Base-by-base conservation (phyloP, 768 basidiomycete genomes). In the Glaciozyma antarctica region DNA sequence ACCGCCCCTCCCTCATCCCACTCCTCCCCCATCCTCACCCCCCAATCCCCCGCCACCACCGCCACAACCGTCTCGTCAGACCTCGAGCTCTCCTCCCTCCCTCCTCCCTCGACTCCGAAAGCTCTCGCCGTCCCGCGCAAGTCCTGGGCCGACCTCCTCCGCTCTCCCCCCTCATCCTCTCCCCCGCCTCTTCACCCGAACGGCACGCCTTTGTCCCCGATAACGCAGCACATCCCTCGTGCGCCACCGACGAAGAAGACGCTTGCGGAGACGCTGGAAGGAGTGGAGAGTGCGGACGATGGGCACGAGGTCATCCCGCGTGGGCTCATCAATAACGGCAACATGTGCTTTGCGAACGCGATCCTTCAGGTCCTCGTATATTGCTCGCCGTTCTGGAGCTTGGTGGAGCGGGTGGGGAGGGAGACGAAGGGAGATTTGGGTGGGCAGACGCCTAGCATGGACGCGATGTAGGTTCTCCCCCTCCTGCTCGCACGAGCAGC, bases 291-390 rank as follows among this genome's bases (percentile, higher is more conserved):
- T 41, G 43, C 21, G 26, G 4, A 63, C 32, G 41, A 38, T 12
- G 52, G 41, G 16, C 63, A 45, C 30, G 12, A 58, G 17, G 56
- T 32, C 21, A 10, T 44, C 10, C 84, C 89, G 0, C 81, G 93
- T 19, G 94, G 94, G 7, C 78, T 99, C 57, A 81, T 98, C 71
- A 99, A 99, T 77, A 87, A 84, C 3, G 93, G 94, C 0, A 99
- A 99, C 77, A 86, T 97, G 85, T 99, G 94, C 76, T 99, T 97
- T 74, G 92, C 92, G 34, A 99, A 97, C 73, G 85, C 91, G 77
- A 78, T 97, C 28, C 79, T 99, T 38, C 94, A 98, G 78, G 84
- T 88, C 2, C 81, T 99, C 34, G 82, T 93, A 1, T 94, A 91
- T 76, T 90, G 87, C 71, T 81, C 83, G n/a, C 89, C 88, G 1